Evolutionary conservation across 73 alveolate genomes (phyloP).

Genomic region (Stentor coeruleus): DNA sequence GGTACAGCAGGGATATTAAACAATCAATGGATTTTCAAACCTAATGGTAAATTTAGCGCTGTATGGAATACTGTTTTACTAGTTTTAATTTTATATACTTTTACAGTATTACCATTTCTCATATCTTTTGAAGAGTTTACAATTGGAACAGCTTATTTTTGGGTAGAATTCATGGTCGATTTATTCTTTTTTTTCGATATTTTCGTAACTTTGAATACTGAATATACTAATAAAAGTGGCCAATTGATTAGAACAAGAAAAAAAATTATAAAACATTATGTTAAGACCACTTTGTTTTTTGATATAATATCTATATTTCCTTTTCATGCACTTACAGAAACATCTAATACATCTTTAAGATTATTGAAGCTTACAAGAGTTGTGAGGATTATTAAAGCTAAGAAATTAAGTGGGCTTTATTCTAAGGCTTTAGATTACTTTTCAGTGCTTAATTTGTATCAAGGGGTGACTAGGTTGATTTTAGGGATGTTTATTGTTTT

Average conservation of each 20-base stretch:
- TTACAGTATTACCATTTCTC: slow-evolving; percentile 48
- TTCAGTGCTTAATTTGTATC: slow-evolving; percentile 58
- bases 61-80: slow-evolving; percentile 43
- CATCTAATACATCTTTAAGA: slow-evolving; percentile 38
- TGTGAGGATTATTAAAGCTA: slow-evolving; percentile 42
- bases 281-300: neutral
- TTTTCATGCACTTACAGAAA: slow-evolving; percentile 31
- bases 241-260: neutral
- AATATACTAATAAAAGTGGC: slow-evolving; percentile 32
- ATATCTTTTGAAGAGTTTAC: slow-evolving; percentile 39
- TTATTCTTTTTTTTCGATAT: slow-evolving; percentile 40
- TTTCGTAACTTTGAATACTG: slow-evolving; percentile 41
- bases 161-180: slow-evolving; percentile 40
- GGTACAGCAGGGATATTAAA: neutral
- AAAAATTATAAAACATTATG: neutral
- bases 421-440: slow-evolving; percentile 41
- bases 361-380: slow-evolving; percentile 40
- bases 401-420: slow-evolving; percentile 24
- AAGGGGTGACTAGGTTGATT: slow-evolving; percentile 65
- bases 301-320: neutral
- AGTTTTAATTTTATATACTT: slow-evolving; percentile 45
- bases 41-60: neutral
- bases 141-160: slow-evolving; percentile 18
- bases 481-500: slow-evolving; percentile 37
- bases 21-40: neutral